phyloP scores from a whole-genome alignment of 1,139 yeast species.

The Pichia sp. region DNA sequence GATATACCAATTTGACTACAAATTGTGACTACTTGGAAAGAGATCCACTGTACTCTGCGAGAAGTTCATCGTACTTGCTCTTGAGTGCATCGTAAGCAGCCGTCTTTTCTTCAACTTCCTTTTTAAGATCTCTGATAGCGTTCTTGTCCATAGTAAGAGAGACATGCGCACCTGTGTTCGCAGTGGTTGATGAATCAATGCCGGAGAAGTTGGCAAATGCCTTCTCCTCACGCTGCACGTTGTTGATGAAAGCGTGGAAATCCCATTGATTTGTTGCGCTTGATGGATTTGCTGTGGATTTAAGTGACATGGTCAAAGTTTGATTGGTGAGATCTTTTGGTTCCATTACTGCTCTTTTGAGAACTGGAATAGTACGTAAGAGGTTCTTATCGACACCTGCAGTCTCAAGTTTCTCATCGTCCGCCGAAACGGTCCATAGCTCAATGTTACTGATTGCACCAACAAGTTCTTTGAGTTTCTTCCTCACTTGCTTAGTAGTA shows the following conservation, averaged over 20 bases:
- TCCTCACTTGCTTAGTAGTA: conserved; percentile 68
- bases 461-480: conserved; percentile 49
- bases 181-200: conserved; percentile 28
- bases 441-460: conserved; percentile 22
- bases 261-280: conserved; percentile 13
- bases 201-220: conserved; percentile 38
- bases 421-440: conserved; percentile 17
- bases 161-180: conserved; percentile 5
- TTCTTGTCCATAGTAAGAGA: conserved; percentile 9
- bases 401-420: conserved; percentile 16
- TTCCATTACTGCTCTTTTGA: conserved; percentile 51
- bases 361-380: conserved; percentile 37
- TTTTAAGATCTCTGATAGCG: conserved; percentile 33
- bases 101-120: conserved; percentile 42
- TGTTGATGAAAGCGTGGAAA: conserved; percentile 37
- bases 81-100: conserved; percentile 54
- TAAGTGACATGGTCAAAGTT: conserved; percentile 30
- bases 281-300: conserved; percentile 19
- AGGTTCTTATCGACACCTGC: conserved; percentile 35
- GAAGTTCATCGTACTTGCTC: conserved; percentile 53
- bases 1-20: too few relatives aligned
- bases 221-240: conserved; percentile 44
- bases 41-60: conserved; percentile 42
- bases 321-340: conserved; percentile 39
- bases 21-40: conserved; percentile 28